Percentiles rank a stretch among this genome's conserved stretches.
phyloP scores from a whole-genome alignment of 2,329 filamentous ascomycete genomes.

The Colletotrichum coccodes region DNA sequence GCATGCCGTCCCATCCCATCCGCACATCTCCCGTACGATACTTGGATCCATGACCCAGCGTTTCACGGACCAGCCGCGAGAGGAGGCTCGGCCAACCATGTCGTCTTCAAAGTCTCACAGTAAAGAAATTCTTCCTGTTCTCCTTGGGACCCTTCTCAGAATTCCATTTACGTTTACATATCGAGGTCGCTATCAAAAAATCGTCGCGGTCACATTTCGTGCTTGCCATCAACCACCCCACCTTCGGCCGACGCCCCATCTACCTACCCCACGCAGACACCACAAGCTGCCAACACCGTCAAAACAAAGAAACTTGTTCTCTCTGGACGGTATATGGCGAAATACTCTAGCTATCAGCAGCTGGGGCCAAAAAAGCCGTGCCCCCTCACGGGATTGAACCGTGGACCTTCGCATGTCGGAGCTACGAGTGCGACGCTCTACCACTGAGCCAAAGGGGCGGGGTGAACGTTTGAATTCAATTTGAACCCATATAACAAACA shows the following conservation, averaged over 20 bases:
- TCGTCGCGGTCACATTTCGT: no score
- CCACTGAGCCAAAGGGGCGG: slow-evolving; percentile 30
- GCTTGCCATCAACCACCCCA: no score
- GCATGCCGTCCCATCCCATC: no score
- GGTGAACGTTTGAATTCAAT: no score
- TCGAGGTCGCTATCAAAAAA: no score
- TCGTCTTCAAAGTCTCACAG: neutral
- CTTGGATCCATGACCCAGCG: neutral
- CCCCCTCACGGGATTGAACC: slow-evolving; percentile 32
- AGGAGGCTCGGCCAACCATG: neutral
- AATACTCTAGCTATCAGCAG: no score
- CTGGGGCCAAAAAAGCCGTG: neutral
- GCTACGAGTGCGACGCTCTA: slow-evolving; percentile 31
- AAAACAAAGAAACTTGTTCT: neutral
- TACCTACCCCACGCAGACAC: no score
- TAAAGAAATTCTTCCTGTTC: neutral
- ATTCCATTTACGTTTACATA: no score
- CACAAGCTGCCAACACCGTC: no score
- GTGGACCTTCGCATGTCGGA: slow-evolving; percentile 29
- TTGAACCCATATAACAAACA: no score
- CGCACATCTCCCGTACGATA: neutral
- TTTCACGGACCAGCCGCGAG: neutral
- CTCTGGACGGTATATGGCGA: neutral
- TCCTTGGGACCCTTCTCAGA: no score
- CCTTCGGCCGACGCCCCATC: no score